Conservation (phyloP, 768 basidiomycete genomes). For the Suillus spraguei region DNA sequence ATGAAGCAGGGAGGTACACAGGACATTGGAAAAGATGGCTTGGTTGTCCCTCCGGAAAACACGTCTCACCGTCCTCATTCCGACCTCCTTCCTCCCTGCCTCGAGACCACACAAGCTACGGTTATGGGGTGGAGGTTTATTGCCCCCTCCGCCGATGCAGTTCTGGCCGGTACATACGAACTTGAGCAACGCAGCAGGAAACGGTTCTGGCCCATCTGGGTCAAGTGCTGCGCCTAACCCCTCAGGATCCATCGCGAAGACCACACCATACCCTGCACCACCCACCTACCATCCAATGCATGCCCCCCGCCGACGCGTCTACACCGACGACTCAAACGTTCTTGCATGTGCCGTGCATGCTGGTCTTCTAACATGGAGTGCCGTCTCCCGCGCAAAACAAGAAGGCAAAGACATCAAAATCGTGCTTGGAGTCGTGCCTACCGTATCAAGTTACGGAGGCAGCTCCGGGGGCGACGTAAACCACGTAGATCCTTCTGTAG, state of each 20-base stretch:
- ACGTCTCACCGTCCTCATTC: constrained; percentile 57
- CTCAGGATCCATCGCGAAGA: not conserved
- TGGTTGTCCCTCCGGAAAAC: constrained; percentile 31
- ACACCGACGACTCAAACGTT: constrained; percentile 79
- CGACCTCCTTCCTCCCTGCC: constrained; percentile 57
- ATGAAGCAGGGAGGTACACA: constrained; percentile 27
- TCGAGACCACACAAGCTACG: constrained; percentile 53
- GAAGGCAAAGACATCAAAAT: constrained; percentile 42
- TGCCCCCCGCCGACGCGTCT: constrained; percentile 53
- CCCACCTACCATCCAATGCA: constrained; percentile 23
- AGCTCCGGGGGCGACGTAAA: constrained; percentile 47
- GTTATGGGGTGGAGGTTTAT: constrained; percentile 72
- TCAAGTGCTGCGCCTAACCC: constrained; percentile 20
- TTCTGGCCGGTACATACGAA: constrained; percentile 25
- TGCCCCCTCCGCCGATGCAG: constrained; percentile 38
- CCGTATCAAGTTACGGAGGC: constrained; percentile 44
- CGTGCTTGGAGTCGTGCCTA: constrained; percentile 43
- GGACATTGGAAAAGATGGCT: constrained; percentile 19
- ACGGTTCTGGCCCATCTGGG: constrained; percentile 17
- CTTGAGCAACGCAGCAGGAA: constrained; percentile 4
- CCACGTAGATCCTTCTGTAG: constrained; percentile 25
- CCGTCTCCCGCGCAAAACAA: constrained; percentile 38
- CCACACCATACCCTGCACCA: constrained; percentile 14
- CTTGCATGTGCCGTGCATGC: constrained; percentile 71
- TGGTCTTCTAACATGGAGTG: constrained; percentile 50